These are phyloP conservation scores for Hanseniaspora uvarum DNA, from an alignment of 1,139 yeast genomes.

Conservation along the genomic window DNA sequence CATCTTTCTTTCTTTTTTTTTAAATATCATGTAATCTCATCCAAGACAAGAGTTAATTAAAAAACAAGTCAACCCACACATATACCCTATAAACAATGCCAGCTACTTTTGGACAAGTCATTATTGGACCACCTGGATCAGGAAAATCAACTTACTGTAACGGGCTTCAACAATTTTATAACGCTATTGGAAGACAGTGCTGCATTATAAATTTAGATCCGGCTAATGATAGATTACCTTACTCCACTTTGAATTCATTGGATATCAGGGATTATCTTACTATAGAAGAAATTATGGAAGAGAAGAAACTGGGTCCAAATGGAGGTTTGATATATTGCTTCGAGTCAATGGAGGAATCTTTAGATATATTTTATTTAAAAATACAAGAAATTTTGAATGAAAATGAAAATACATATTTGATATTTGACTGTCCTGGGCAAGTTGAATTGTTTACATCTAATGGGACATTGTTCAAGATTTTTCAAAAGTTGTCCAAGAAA, in stretches of 20 bases:
- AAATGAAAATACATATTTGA: constrained; percentile 51
- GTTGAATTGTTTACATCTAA: constrained; percentile 91
- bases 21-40: not conserved
- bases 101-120: constrained; percentile 64
- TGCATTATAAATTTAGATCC: constrained; percentile 83
- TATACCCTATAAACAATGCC: constrained; percentile 32
- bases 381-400: constrained; percentile 48
- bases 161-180: constrained; percentile 83
- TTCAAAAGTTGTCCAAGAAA: constrained; percentile 55
- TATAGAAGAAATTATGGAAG: constrained; percentile 82
- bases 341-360: constrained; percentile 49
- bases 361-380: constrained; percentile 52
- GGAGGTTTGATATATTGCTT: constrained; percentile 89
- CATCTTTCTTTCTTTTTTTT: not conserved
- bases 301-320: constrained; percentile 77
- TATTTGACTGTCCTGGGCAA: constrained; percentile 97
- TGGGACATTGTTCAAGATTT: constrained; percentile 65
- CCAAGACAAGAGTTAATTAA: no score
- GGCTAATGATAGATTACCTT: constrained; percentile 76
- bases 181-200: constrained; percentile 85
- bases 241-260: constrained; percentile 54
- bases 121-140: constrained; percentile 96
- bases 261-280: constrained; percentile 85
- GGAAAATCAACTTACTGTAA: constrained; percentile 93
- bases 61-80: not conserved